Percentiles rank a stretch among this genome's conserved stretches.
Conservation (phyloP, 805 yeast genomes). For the Crinitomyces ghanaensis region DNA sequence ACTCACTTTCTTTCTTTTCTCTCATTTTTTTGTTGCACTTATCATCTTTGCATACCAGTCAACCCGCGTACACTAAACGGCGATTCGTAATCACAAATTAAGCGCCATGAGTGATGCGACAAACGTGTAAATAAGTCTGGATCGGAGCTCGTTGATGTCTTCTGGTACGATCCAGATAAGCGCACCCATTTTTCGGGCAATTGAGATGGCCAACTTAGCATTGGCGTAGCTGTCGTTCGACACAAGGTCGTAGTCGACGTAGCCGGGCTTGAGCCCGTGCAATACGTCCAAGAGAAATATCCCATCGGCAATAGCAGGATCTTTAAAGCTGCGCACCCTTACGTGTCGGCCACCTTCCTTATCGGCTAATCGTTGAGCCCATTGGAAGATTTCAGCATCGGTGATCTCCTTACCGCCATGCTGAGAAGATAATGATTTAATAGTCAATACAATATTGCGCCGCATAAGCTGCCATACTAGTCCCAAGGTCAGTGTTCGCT, state of each 20-base stretch:
- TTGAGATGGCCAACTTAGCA: constrained; percentile 93
- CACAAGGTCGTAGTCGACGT: constrained; percentile 91
- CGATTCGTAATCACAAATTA: constrained; percentile 9
- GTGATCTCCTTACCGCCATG: constrained; percentile 53
- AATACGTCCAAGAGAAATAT: constrained; percentile 80
- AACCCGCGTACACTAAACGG: too few species aligned
- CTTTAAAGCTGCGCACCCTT: constrained; percentile 74
- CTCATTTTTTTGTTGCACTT: too few species aligned
- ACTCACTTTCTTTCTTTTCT: too few species aligned
- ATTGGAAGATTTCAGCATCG: constrained; percentile 77
- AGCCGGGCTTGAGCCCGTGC: constrained; percentile 92
- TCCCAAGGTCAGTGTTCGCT: constrained; percentile 76
- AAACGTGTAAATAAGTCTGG: constrained; percentile 85
- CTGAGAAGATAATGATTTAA: constrained; percentile 55
- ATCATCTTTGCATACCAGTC: too few species aligned
- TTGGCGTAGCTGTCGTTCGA: constrained; percentile 84
- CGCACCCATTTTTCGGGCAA: constrained; percentile 96
- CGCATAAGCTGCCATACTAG: constrained; percentile 99
- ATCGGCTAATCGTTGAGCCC: constrained; percentile 82
- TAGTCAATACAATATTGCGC: constrained; percentile 79
- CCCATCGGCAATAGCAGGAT: constrained; percentile 62
- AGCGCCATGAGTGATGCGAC: constrained; percentile 91
- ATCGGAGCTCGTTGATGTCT: constrained; percentile 91
- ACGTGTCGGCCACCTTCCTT: constrained; percentile 78
- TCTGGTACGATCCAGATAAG: constrained; percentile 99